Evolutionary conservation across 1,284 basidiomycete genomes (phyloP), one percentile per base, ranked within the genome.

Genomic region (Schizophyllum commune): DNA sequence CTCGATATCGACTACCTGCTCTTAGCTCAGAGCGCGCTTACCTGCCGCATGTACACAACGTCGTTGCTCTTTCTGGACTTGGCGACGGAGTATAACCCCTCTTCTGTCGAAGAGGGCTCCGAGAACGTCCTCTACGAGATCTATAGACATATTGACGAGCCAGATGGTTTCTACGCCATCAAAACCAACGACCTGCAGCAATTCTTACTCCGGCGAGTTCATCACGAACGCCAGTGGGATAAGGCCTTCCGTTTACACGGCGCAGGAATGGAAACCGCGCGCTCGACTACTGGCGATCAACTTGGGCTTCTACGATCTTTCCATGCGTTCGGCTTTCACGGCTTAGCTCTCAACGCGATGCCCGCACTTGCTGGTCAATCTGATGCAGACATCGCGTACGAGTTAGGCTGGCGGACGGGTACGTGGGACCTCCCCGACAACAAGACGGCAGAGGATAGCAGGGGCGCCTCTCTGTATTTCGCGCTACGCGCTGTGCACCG

Each of bases 121-220:
- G 88, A 91, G 71, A 75, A 83, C 54, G 80, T 95, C 34, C 77
- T 98, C 55, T 97, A 96, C 73, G 86, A 91, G 59, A 94, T 98
- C 58, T 99, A 98, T 71, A 88, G 86, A 64, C 92, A 94, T 69
- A 94, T 99, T 62, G 94, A 97, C 69, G 96, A 99, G 69, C 96
- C 96, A 0, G 96, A 99, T 68, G 94, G 96, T 0, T 99, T 99
- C 72, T 99, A 99, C 72, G 94, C 94, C 1, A 93, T 98, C 64
- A 81, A 87, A 64, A 83, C 86, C n/a, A 72, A 77, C 21, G 85
- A 98, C 68, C 81, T 92, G 13, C 82, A 84, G 32, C 81, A 85
- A 53, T 89, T 94, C 61, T 80, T 98, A 39, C 79, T 95, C 54
- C 89, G 86, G 64, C 85, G 93, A 3, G 88, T 96, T 62, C 90